Base-by-base conservation (phyloP, 2,329 filamentous ascomycete species). In the Fusarium sp. region DNA sequence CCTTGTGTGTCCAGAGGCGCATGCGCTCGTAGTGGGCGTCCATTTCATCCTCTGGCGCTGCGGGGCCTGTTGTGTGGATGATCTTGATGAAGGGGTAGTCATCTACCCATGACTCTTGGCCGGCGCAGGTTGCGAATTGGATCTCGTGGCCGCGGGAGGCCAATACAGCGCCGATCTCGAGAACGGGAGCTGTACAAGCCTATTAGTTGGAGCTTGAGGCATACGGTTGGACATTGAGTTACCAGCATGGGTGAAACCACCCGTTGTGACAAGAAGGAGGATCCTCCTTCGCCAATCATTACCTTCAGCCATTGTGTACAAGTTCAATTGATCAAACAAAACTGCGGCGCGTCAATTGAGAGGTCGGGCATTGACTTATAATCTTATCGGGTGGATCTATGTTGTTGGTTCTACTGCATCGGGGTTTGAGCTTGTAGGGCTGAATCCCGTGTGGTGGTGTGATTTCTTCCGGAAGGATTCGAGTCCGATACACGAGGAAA, bases 191-290 rank as follows among this genome's bases (percentile, higher is more conserved):
- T 81, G 45, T 9, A 14, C 6, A 18, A 7, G 2, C 3, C 29
- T 31, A 3, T 76, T 57, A 71, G 65, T 47, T 58, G n/a, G n/a
- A n/a, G n/a, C n/a, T n/a, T n/a, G n/a, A n/a, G n/a, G n/a, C n/a
- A n/a, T n/a, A n/a, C n/a, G n/a, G n/a, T n/a, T n/a, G n/a, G n/a
- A n/a, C n/a, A 37, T 37, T 57, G 52, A 54, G 59, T 31, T 71
- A 79, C 79, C 77, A 24, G 81, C 81, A 56, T 83, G 81, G 6
- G 81, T 83, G 62, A 81, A 83, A 35, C 82, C 82, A n/a, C 82
- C 81, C 4, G 78, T 79, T 5, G 81, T 82, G 22, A 77, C 81
- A 8, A 82, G 77, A 31, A 83, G 74, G 52, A 83, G 77, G 24
- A 83, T 79, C 31, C 64, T 72, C 29, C 77, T 70, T 5, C 29